phyloP scores from a whole-genome alignment of 257 asterid species.

The Solanum pimpinellifolium region DNA sequence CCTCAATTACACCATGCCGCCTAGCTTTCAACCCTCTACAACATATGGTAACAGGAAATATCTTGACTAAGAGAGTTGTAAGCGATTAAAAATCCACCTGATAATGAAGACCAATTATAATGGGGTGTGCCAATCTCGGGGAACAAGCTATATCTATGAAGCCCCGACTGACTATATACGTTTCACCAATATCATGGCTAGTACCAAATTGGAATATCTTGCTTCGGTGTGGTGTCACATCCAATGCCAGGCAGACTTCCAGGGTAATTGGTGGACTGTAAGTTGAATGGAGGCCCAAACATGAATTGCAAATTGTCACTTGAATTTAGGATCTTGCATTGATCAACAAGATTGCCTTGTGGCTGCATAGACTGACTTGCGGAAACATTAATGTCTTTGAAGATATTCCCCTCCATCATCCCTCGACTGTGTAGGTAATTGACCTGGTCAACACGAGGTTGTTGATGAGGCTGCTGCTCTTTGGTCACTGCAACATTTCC shows the following conservation, averaged over 20 bases:
- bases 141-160: not conserved
- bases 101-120: not conserved
- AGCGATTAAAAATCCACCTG: conserved; percentile 19
- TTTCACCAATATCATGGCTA: conserved; percentile 3
- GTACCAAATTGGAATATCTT: conserved; percentile 46
- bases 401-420: conserved; percentile 22
- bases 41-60: conserved; percentile 4
- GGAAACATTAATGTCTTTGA: conserved; percentile 23
- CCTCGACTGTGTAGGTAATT: conserved; percentile 33
- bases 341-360: conserved; percentile 25
- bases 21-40: conserved; percentile 8
- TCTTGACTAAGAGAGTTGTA: conserved; percentile 1
- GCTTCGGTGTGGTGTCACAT: conserved; percentile 28
- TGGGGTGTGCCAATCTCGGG: not conserved
- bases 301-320: conserved; percentile 32
- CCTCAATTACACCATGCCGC: conserved; percentile 17
- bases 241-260: conserved; percentile 26
- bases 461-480: conserved; percentile 18
- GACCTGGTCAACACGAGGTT: conserved; percentile 21
- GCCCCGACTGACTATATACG: not conserved
- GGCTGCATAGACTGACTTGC: conserved; percentile 16
- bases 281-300: conserved; percentile 38
- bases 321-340: conserved; percentile 24
- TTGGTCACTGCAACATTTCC: conserved; percentile 10
- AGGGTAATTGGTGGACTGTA: conserved; percentile 24